Evolutionary conservation across 257 asterid species (phyloP).

Genomic region (Plectranthus barbatus): DNA sequence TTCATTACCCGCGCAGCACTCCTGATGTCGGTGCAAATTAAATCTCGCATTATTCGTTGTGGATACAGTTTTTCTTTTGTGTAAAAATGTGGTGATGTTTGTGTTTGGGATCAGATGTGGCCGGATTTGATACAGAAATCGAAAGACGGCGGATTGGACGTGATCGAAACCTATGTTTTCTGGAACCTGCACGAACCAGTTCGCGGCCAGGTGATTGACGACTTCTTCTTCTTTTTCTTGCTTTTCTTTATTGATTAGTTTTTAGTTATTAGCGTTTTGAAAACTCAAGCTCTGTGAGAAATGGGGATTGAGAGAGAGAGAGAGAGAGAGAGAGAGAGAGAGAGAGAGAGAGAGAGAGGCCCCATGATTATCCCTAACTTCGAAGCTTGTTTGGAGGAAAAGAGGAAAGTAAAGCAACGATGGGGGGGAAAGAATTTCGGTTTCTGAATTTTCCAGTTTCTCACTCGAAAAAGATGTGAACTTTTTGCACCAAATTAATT

Average conservation of each 20-base stretch:
- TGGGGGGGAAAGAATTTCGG: neutral
- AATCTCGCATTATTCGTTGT: neutral
- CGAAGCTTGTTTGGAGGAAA: constrained; percentile 8
- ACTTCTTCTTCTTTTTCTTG: too few species aligned
- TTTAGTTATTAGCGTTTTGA: neutral
- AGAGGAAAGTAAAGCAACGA: constrained; percentile 6
- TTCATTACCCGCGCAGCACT: constrained; percentile 79
- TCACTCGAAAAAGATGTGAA: neutral
- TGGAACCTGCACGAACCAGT: constrained; percentile 85
- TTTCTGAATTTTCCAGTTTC: constrained; percentile 12
- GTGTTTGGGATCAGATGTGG: constrained; percentile 61
- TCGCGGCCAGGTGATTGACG: constrained; percentile 55
- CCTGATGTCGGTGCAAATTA: constrained; percentile 38
- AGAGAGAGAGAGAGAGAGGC: too few species aligned
- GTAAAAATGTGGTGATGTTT: neutral
- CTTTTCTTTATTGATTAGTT: neutral
- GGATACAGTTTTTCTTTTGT: constrained; percentile 10
- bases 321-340: too few species aligned
- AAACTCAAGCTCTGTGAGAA: too few species aligned
- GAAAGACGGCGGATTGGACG: constrained; percentile 82
- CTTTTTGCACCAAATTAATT: constrained; percentile 7
- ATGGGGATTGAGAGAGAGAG: too few species aligned
- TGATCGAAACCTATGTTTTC: constrained; percentile 70
- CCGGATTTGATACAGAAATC: constrained; percentile 76
- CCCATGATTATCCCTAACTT: constrained; percentile 24